Base-by-base conservation (phyloP, 257 asterid genomes). In the Linaria vulgaris region DNA sequence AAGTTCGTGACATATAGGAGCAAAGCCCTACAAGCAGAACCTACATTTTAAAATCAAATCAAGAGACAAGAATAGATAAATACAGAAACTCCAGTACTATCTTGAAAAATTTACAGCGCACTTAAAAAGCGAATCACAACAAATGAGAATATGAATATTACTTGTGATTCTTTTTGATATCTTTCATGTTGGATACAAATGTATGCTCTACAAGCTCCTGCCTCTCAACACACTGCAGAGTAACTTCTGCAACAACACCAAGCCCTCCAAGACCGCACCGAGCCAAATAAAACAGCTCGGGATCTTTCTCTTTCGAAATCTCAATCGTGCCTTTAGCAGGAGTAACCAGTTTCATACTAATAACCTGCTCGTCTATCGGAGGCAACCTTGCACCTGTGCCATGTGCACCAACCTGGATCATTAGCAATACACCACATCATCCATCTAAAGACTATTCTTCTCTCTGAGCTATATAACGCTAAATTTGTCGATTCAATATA, bases 241-340 rank as follows among this genome's bases (percentile, higher is more conserved):
- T 92, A 71, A 89, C 97, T 67, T 92, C 99, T 8, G 96, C 86
- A 69, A 92, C 99, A 50, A 92, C 97, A 46, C 99, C 99, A 56
- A 92, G 95, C 59, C 97, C 99, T 39, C 99, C 99, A 61, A 92
- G 96, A 57, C 99, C 99, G 79, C 99, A 89, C 1, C 99, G 91
- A 69, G 95, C 99, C 68, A 92, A 76, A 70, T 87, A 85, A 76
- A 92, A 92, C 57, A 92, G 97, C 49, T 81, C 91, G 0, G 99
- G 97, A 59, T 89, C 85, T 72, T 89, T 89, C 71, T 87, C 97
- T 73, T 82, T 78, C 4, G 97, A 92, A 60, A 92, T 53, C 78
- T 89, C 97, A 14, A 92, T 83, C 15, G 83, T 89, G 63, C 97
- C 99, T 77, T 89, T 87, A 61, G 85, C 80, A 16, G 99, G 96